Evolutionary conservation across 2,329 filamentous ascomycete species (phyloP).

Genomic region (Colletotrichum sp.): DNA sequence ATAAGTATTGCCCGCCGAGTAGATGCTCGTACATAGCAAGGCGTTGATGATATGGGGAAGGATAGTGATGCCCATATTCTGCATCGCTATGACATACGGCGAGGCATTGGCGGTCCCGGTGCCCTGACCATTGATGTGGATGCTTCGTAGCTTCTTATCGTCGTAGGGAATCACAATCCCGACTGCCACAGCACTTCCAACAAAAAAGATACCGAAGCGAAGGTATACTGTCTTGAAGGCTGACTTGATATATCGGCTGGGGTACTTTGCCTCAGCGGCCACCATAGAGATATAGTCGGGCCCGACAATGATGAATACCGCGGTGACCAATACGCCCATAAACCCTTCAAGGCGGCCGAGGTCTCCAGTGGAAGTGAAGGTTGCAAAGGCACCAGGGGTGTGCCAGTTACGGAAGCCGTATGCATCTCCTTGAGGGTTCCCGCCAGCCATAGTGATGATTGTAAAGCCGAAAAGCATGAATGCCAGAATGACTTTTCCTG

Average conservation of each 20-base stretch:
- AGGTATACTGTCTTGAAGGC: slow-evolving; percentile 67
- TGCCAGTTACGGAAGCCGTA: slow-evolving; percentile 25
- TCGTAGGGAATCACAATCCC: slow-evolving; percentile 72
- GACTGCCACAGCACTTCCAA: slow-evolving; percentile 67
- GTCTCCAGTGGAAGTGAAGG: slow-evolving; percentile 42
- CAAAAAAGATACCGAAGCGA: slow-evolving; percentile 56
- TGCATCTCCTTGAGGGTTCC: slow-evolving; percentile 26
- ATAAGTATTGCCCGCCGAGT: slow-evolving; percentile 61
- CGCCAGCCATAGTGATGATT: slow-evolving; percentile 44
- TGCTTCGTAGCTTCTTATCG: slow-evolving; percentile 59
- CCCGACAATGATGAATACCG: slow-evolving; percentile 67
- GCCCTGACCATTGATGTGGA: slow-evolving; percentile 61
- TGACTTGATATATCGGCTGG: slow-evolving; percentile 62
- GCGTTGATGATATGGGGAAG: slow-evolving; percentile 72
- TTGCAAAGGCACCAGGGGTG: slow-evolving; percentile 17
- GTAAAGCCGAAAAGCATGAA: slow-evolving; percentile 68
- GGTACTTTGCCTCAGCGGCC: slow-evolving; percentile 69
- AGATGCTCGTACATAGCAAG: slow-evolving; percentile 61
- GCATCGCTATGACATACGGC: slow-evolving; percentile 71
- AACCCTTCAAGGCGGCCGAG: slow-evolving; percentile 76
- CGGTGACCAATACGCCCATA: slow-evolving; percentile 69
- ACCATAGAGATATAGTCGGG: slow-evolving; percentile 71
- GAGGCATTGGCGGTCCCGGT: slow-evolving; percentile 36
- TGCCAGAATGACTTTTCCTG: slow-evolving; percentile 59
- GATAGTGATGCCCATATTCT: slow-evolving; percentile 63